These are phyloP conservation scores for Spirogloea muscicola DNA, from an alignment of 139 green algal species.

Conservation along the genomic window DNA sequence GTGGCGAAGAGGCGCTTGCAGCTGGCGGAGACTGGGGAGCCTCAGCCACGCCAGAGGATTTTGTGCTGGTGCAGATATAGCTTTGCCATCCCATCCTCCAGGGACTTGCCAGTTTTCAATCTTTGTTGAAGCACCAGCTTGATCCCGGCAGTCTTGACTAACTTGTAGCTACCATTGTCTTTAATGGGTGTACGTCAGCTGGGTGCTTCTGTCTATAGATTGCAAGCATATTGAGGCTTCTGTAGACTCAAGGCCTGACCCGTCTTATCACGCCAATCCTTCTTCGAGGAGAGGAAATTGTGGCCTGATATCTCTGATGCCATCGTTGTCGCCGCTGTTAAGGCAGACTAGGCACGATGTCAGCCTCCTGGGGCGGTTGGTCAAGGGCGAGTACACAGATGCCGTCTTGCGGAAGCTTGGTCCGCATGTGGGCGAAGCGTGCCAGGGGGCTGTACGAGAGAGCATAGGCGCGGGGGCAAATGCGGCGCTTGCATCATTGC, in stretches of 20 bases:
- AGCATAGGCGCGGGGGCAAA: neutral
- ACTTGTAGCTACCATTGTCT: neutral
- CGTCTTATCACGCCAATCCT: too few species aligned
- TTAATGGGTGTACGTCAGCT: neutral
- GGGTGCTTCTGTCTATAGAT: neutral
- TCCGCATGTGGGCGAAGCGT: slow-evolving; percentile 3
- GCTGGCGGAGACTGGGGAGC: slow-evolving; percentile 31
- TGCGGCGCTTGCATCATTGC: neutral
- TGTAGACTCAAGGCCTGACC: neutral
- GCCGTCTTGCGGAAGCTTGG: neutral
- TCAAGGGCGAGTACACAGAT: neutral
- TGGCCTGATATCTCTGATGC: too few species aligned
- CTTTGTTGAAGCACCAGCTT: neutral
- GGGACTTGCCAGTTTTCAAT: slow-evolving; percentile 4
- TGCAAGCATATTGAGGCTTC: neutral
- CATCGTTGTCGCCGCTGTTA: neutral
- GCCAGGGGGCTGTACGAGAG: neutral
- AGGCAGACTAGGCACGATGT: slow-evolving; percentile 35
- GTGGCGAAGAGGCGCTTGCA: neutral
- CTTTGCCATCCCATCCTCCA: neutral
- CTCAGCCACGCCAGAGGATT: slow-evolving; percentile 29
- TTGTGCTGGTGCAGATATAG: slow-evolving; percentile 32
- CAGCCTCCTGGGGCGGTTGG: neutral
- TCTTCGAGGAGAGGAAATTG: too few species aligned
- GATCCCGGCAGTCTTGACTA: neutral